Percentiles rank a stretch among this genome's conserved stretches.
Conservation (phyloP, 768 basidiomycete genomes). For the Tulasnella sp. region DNA sequence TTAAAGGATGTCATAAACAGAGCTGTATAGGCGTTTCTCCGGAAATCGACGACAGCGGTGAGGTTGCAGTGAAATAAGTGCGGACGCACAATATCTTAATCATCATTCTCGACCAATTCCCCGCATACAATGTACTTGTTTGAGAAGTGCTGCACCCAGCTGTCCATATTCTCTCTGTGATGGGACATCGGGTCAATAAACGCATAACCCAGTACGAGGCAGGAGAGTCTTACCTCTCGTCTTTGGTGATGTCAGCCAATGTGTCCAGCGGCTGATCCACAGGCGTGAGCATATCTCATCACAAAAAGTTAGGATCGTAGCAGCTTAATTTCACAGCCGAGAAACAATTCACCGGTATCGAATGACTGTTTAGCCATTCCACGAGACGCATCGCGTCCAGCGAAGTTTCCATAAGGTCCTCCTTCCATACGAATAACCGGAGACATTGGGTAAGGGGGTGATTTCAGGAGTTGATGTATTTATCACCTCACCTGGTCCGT, state of each 20-base stretch:
- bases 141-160: conserved; percentile 90
- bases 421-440: conserved; percentile 35
- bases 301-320: conserved; percentile 8
- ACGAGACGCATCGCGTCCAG: conserved; percentile 87
- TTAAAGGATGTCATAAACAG: too few species aligned
- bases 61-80: too few species aligned
- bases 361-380: conserved; percentile 99
- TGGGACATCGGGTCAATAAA: background rate
- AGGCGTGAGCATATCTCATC: conserved; percentile 78
- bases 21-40: too few species aligned
- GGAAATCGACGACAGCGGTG: too few species aligned
- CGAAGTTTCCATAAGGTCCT: conserved; percentile 96
- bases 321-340: background rate
- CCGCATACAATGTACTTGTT: conserved; percentile 90
- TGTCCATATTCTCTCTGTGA: conserved; percentile 82
- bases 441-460: background rate
- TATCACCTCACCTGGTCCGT: conserved; percentile 70
- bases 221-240: conserved; percentile 60
- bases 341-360: conserved; percentile 52
- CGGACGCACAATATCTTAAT: too few species aligned
- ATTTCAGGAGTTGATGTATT: background rate
- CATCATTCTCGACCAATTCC: conserved; percentile 72
- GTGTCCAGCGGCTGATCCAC: conserved; percentile 79
- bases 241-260: conserved; percentile 60
- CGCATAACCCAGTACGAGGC: background rate